Conservation (phyloP, 306 rosid genomes). For the Dalbergia cultrata region DNA sequence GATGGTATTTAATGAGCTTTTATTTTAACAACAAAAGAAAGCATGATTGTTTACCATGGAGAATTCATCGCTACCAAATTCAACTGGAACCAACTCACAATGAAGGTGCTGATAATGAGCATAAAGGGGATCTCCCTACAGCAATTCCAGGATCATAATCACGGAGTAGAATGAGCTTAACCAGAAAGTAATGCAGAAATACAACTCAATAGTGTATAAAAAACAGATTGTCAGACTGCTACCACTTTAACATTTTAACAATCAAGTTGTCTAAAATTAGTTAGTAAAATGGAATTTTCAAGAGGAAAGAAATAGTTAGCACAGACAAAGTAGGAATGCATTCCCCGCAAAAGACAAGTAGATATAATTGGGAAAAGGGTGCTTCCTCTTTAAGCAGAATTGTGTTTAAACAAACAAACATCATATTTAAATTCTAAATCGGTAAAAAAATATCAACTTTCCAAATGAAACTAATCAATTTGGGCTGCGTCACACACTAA, state of each 20-base stretch:
- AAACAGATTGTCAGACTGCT: not conserved
- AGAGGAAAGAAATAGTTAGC: conserved; percentile 25
- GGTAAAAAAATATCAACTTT: conserved; percentile 1
- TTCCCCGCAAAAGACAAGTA: conserved; percentile 2
- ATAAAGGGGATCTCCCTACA: conserved; percentile 84
- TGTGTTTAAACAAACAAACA: conserved; percentile 30
- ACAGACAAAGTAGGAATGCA: conserved; percentile 21
- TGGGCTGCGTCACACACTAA: conserved; percentile 15
- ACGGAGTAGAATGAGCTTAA: conserved; percentile 32
- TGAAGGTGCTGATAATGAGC: conserved; percentile 77
- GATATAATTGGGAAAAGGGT: conserved; percentile 10
- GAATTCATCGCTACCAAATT: conserved; percentile 69
- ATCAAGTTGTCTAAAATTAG: conserved; percentile 26
- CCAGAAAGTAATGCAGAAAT: conserved; percentile 16
- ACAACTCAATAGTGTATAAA: not conserved
- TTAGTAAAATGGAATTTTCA: conserved; percentile 28
- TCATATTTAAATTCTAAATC: not conserved
- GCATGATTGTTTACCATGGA: conserved; percentile 66
- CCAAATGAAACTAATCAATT: conserved; percentile 20
- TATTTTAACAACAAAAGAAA: conserved; percentile 25
- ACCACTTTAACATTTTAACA: not conserved
- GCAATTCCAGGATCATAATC: conserved; percentile 36
- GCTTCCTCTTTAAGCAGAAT: conserved; percentile 25
- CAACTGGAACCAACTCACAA: conserved; percentile 78
- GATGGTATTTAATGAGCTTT: conserved; percentile 6